A percentile compares a stretch with the other conserved stretches of the same genome.
Evolutionary conservation across 805 yeast species (phyloP).

Genomic region (Kodamaea kaohsiungensis): DNA sequence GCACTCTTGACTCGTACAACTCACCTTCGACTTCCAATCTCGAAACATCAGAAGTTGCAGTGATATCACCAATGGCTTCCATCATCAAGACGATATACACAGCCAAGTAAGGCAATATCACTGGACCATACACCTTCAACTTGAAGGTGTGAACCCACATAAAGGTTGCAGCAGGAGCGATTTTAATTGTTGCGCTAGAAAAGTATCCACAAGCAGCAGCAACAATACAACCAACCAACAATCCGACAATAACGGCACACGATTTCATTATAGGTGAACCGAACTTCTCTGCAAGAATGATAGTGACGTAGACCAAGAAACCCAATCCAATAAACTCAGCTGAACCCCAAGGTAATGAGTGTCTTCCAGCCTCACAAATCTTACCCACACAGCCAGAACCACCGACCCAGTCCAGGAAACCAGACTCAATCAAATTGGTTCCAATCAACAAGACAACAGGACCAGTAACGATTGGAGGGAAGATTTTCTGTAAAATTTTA

Average conservation of each 20-base stretch:
- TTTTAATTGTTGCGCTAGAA: conserved; percentile 51
- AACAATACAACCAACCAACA: conserved; percentile 85
- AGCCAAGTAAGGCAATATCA: conserved; percentile 82
- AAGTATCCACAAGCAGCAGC: conserved; percentile 91
- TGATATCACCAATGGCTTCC: conserved; percentile 94
- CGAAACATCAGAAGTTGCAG: conserved; percentile 92
- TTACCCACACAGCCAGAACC: conserved; percentile 66
- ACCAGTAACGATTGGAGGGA: conserved; percentile 92
- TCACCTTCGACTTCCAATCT: conserved; percentile 82
- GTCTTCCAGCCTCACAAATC: conserved; percentile 26
- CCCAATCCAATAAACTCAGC: conserved; percentile 88
- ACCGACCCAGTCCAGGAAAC: conserved; percentile 85
- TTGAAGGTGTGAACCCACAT: conserved; percentile 87
- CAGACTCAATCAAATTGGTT: conserved; percentile 62
- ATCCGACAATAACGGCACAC: conserved; percentile 86
- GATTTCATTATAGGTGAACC: conserved; percentile 95
- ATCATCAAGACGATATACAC: conserved; percentile 80
- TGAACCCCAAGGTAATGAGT: conserved; percentile 73
- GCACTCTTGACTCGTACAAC: conserved; percentile 78
- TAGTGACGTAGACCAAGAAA: conserved; percentile 73
- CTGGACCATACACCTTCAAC: conserved; percentile 76
- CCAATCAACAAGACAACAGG: conserved; percentile 91
- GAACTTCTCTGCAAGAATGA: conserved; percentile 77
- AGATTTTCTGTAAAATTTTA: conserved; percentile 61
- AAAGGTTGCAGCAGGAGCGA: conserved; percentile 82